Percentiles rank a stretch among this genome's conserved stretches.
These are phyloP conservation scores for Diaporthe sp. DNA, from an alignment of 2,329 filamentous ascomycete genomes.

Conservation along the genomic window DNA sequence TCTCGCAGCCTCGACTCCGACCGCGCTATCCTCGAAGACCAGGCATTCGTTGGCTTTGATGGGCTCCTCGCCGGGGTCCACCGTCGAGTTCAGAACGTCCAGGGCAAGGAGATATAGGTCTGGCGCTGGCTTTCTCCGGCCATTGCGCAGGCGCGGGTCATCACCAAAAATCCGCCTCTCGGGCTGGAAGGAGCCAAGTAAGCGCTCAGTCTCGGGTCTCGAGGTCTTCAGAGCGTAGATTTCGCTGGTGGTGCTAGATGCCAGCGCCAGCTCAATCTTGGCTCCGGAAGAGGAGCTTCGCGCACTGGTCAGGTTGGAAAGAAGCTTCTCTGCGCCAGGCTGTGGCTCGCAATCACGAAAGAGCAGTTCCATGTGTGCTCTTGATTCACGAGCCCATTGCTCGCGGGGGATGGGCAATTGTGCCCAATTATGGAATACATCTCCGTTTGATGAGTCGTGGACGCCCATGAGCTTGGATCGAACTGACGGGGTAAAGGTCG, in stretches of 20 bases:
- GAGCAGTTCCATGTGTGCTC: not conserved
- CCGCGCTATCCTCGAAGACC: not conserved
- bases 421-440: not conserved
- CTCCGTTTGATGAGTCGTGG: not conserved
- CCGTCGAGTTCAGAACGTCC: not conserved
- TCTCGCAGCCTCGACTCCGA: not conserved
- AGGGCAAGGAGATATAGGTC: not conserved
- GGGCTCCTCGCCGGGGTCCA: not conserved
- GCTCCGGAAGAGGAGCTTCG: not conserved
- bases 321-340: not conserved
- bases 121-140: not conserved
- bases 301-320: not conserved
- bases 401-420: not conserved
- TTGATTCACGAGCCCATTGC: not conserved
- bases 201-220: not conserved
- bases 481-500: not conserved
- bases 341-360: not conserved
- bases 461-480: not conserved
- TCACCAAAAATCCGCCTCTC: not conserved
- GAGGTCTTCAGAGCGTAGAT: not conserved
- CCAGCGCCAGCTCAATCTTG: not conserved
- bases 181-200: not conserved
- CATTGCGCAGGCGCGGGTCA: not conserved
- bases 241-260: not conserved
- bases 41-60: not conserved